phyloP scores from a whole-genome alignment of 2,329 filamentous ascomycete species.

The Alternaria ethzedia region DNA sequence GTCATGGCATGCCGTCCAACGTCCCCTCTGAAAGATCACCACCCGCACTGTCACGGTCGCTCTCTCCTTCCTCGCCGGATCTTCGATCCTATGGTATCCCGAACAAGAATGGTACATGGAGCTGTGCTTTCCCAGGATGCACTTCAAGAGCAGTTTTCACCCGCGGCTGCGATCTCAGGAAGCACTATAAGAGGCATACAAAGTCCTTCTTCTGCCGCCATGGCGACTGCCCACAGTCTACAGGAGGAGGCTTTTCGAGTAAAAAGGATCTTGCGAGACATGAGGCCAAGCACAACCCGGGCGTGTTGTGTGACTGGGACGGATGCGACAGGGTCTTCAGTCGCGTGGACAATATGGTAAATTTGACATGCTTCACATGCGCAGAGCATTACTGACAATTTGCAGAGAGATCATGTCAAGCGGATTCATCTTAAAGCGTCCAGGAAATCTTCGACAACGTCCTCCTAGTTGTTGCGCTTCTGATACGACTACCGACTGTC shows the following conservation, averaged over 20 bases:
- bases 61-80: conserved; percentile 50
- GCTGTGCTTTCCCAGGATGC: conserved; percentile 65
- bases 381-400: conserved; percentile 21
- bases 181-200: conserved; percentile 68
- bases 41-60: conserved; percentile 43
- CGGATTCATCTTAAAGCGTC: conserved; percentile 49
- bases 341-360: conserved; percentile 67
- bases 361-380: conserved; percentile 12
- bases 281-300: conserved; percentile 68
- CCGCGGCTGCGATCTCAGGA: conserved; percentile 66
- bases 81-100: conserved; percentile 51
- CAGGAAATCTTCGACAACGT: conserved; percentile 31
- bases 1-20: conserved; percentile 34
- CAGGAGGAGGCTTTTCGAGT: conserved; percentile 65
- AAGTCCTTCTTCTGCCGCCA: conserved; percentile 68
- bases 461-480: conserved; percentile 8
- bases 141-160: conserved; percentile 65
- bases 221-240: conserved; percentile 63
- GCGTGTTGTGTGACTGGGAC: conserved; percentile 64
- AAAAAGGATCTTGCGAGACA: conserved; percentile 68
- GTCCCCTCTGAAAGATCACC: conserved; percentile 38
- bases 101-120: conserved; percentile 60
- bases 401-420: conserved; percentile 50
- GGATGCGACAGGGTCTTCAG: conserved; percentile 66
- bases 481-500: background rate